A percentile compares a stretch with the other conserved stretches of the same genome.
These are phyloP conservation scores for Acacia confusa DNA, from an alignment of 306 rosid genomes.

Conservation along the genomic window DNA sequence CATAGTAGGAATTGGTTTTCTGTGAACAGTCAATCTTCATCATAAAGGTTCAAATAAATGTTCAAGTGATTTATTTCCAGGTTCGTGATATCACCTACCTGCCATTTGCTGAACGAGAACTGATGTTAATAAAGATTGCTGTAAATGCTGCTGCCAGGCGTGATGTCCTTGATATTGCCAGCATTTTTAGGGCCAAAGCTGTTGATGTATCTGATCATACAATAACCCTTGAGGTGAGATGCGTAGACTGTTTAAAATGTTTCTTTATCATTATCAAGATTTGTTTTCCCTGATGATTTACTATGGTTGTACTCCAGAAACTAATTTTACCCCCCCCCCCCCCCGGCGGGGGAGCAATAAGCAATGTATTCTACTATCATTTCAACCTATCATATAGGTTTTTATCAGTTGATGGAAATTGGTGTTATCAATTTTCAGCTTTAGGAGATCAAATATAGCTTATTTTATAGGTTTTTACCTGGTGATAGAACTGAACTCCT, in stretches of 20 bases:
- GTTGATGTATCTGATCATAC: conserved; percentile 88
- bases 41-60: neutral
- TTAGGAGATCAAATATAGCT: neutral
- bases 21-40: neutral
- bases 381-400: conserved; percentile 11
- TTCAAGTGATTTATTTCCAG: conserved; percentile 41
- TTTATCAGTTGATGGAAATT: neutral
- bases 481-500: neutral
- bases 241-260: conserved; percentile 19
- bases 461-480: neutral
- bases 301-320: neutral
- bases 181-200: conserved; percentile 79
- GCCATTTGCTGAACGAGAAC: conserved; percentile 88
- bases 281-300: neutral
- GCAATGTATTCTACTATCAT: neutral
- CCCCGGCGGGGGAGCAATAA: too few species aligned
- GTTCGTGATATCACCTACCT: conserved; percentile 74
- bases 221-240: conserved; percentile 75
- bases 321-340: neutral
- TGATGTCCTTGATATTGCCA: conserved; percentile 85
- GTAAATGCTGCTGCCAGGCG: conserved; percentile 79
- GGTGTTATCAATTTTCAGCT: conserved; percentile 14
- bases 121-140: conserved; percentile 82
- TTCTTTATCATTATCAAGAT: conserved; percentile 9
- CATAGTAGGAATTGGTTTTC: neutral